Base-by-base conservation (phyloP, 116 monocot genomes). In the Zostera marina region DNA sequence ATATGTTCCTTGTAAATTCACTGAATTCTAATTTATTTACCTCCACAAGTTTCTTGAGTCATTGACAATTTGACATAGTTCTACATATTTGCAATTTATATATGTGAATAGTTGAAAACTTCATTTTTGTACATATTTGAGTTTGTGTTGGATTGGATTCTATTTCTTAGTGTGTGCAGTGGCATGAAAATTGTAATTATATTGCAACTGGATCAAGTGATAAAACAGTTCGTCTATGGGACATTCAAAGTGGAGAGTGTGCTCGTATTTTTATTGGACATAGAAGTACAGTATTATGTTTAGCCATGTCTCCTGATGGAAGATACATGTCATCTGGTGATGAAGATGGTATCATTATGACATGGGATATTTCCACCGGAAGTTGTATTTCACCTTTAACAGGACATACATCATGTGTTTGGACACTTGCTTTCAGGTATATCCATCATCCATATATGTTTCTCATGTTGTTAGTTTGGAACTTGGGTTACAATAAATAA, bases 121-220 rank as follows among this genome's bases (percentile, higher is more conserved):
- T 32, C 32, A 32, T 0, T 32, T 32, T 32, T 32, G 32, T 5
- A 32, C 32, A 19, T 32, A 55, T 32, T 24, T 24, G 23, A 5
- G 9, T 13, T 13, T 23, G 22, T 22, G 22, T 60, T 38, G 19
- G 16, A 9, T 39, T 44, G 15, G 22, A 16, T 39, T 42, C 4
- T 58, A 23, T 45, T 21, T 8, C 60, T 45, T 78, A 99, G 91
- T 99, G 99, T 76, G 81, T 99, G 19, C 87, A 81, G 59, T 99
- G 99, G 99, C 99, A 99, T 79, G 69, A 71, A 32, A 99, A 99
- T 72, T 87, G 87, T 65, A 99, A 99, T 60, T 99, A 91, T 55
- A 81, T 99, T 42, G 87, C 87, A 9, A 91, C 99, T 0, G 99
- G 99, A 0, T 91, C 99, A 4, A 99, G 91, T 42, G 91, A 99